Conservation (phyloP, 108 stramenopile genomes). For the Discostella pseudostelligera region DNA sequence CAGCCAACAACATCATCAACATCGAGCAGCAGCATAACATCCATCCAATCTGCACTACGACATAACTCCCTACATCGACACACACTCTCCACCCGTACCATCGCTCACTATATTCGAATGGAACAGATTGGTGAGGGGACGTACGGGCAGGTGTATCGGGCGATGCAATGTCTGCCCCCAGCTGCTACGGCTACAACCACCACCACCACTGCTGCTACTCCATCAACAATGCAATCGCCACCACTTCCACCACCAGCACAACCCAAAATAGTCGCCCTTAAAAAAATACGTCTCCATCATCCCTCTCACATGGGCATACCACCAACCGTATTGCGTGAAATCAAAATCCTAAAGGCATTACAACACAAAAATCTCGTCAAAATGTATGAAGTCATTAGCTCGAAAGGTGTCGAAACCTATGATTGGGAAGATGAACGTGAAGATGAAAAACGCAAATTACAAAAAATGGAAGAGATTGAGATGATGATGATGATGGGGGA, state of each 20-base stretch:
- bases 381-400: conserved; percentile 83
- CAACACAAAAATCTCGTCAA: conserved; percentile 72
- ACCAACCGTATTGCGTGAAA: conserved; percentile 78
- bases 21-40: too few relatives aligned
- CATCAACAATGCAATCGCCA: too few relatives aligned
- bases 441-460: conserved; percentile 33
- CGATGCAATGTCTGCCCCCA: conserved; percentile 52
- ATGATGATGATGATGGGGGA: background rate
- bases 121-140: conserved; percentile 89
- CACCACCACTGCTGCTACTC: too few relatives aligned
- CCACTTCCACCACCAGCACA: background rate
- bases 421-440: conserved; percentile 70
- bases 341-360: conserved; percentile 79
- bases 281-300: conserved; percentile 78
- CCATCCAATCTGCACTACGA: conserved; percentile 9
- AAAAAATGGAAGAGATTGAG: conserved; percentile 6
- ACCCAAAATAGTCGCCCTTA: conserved; percentile 64
- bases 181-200: background rate
- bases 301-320: conserved; percentile 73
- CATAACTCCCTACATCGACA: conserved; percentile 40
- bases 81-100: conserved; percentile 63
- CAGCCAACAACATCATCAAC: background rate
- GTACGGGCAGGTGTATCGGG: conserved; percentile 85
- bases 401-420: conserved; percentile 75
- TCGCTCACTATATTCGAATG: conserved; percentile 69